phyloP scores from a whole-genome alignment of 2,329 filamentous ascomycete genomes.

The Fusarium sp. region DNA sequence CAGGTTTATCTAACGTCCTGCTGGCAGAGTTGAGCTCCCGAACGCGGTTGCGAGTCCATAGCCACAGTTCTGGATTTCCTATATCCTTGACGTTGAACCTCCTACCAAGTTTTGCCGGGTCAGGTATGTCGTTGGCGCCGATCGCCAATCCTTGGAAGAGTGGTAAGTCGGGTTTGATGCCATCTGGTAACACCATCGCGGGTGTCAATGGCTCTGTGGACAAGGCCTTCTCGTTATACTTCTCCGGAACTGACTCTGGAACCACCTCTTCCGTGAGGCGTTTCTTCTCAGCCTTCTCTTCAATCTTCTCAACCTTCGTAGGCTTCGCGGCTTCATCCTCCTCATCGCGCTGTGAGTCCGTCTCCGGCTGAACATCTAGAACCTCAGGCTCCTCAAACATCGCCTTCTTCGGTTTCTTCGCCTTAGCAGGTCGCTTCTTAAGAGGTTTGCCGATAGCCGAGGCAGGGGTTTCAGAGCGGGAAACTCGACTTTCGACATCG shows the following conservation, averaged over 20 bases:
- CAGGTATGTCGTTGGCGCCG: constrained; percentile 63
- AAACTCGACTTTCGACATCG: constrained; percentile 58
- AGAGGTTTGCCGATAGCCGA: constrained; percentile 62
- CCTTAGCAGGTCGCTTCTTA: constrained; percentile 70
- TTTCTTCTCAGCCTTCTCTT: constrained; percentile 33
- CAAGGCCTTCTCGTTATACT: constrained; percentile 63
- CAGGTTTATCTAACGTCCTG: constrained; percentile 51
- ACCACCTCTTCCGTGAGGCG: constrained; percentile 50
- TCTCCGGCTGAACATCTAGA: constrained; percentile 69
- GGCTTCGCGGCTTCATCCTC: constrained; percentile 51
- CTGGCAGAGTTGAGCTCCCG: constrained; percentile 66
- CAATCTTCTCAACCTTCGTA: constrained; percentile 28
- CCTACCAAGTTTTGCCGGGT: constrained; percentile 64
- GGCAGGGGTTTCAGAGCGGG: constrained; percentile 64
- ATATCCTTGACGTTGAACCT: constrained; percentile 62
- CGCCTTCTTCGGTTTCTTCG: constrained; percentile 85
- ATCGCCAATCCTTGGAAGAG: constrained; percentile 62
- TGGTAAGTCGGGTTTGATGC: constrained; percentile 62
- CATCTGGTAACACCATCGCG: constrained; percentile 62
- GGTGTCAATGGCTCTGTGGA: constrained; percentile 62
- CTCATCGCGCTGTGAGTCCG: constrained; percentile 57
- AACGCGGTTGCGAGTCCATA: constrained; percentile 71
- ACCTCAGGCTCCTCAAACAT: constrained; percentile 77
- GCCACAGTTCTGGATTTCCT: constrained; percentile 67
- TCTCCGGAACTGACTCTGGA: constrained; percentile 65